Evolutionary conservation across 371 early-diverging fungal genomes (phyloP).

Genomic region (Mucor saturninus): DNA sequence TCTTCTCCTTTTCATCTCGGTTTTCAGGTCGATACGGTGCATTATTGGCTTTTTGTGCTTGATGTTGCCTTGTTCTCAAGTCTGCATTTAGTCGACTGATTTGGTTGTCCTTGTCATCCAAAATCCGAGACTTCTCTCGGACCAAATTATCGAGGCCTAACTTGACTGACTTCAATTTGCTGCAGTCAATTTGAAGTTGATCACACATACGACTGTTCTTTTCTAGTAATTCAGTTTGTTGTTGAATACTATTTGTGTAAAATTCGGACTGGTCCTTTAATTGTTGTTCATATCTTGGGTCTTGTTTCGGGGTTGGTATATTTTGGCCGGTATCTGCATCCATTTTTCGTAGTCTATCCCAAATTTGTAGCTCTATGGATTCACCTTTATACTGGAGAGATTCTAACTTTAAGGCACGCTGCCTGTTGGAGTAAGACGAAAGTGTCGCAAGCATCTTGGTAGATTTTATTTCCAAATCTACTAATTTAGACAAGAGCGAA

Average conservation of each 20-base stretch:
- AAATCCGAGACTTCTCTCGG: slow-evolving; percentile 29
- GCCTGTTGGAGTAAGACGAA: slow-evolving; percentile 20
- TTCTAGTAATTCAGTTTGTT: slow-evolving; percentile 33
- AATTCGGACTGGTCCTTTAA: slow-evolving; percentile 37
- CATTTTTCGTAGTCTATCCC: slow-evolving; percentile 31
- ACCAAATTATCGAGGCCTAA: slow-evolving; percentile 39
- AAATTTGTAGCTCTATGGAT: slow-evolving; percentile 32
- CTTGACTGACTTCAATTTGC: slow-evolving; percentile 22
- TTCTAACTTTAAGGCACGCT: slow-evolving; percentile 27
- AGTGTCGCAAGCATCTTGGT: slow-evolving; percentile 30
- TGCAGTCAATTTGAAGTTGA: slow-evolving; percentile 24
- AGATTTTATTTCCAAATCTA: slow-evolving; percentile 35
- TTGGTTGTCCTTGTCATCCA: slow-evolving; percentile 40
- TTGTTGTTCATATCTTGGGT: slow-evolving; percentile 21
- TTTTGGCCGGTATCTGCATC: slow-evolving; percentile 1
- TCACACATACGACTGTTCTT: slow-evolving; percentile 20
- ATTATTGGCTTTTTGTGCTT: slow-evolving; percentile 15
- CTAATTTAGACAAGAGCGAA: slow-evolving; percentile 13
- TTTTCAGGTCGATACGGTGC: slow-evolving; percentile 3
- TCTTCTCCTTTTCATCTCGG: slow-evolving; percentile 4
- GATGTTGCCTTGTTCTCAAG: slow-evolving; percentile 2
- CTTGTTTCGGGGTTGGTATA: slow-evolving; percentile 3
- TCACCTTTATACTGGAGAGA: slow-evolving; percentile 23
- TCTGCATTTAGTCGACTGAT: slow-evolving; percentile 36
- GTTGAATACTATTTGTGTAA: slow-evolving; percentile 35